Percentiles rank a stretch among this genome's conserved stretches.
Conservation (phyloP, 129 eudicot species). For the Helichrysum umbraculigerum region DNA sequence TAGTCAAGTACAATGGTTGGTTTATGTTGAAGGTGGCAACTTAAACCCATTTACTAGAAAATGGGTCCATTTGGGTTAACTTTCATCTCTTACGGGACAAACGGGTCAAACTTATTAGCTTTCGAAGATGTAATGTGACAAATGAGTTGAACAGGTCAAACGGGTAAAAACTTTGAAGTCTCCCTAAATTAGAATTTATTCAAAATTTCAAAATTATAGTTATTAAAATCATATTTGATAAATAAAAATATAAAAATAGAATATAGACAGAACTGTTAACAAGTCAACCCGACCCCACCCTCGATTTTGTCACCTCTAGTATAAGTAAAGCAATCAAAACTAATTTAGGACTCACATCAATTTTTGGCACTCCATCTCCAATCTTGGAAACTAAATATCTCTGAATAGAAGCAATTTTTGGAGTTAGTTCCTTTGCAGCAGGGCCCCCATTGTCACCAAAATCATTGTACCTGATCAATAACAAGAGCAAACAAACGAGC, state of each 20-base stretch:
- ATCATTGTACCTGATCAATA: constrained; percentile 68
- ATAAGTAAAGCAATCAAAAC: not conserved
- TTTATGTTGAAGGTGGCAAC: not conserved
- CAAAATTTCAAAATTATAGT: not conserved
- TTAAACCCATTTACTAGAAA: not conserved
- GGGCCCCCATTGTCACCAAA: constrained; percentile 89
- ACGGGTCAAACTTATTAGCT: not conserved
- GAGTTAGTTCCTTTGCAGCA: constrained; percentile 68
- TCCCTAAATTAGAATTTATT: not conserved
- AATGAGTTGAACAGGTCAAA: not conserved
- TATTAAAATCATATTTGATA: no score
- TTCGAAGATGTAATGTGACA: not conserved
- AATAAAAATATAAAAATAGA: no score
- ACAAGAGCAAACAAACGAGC: not conserved
- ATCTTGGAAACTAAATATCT: constrained; percentile 42
- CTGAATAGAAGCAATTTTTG: constrained; percentile 52
- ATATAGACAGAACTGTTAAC: no score
- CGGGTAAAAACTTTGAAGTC: not conserved
- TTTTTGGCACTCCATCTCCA: constrained; percentile 39
- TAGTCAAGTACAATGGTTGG: not conserved
- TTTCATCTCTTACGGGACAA: not conserved
- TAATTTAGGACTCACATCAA: constrained; percentile 51
- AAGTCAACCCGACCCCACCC: not conserved
- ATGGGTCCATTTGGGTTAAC: not conserved
- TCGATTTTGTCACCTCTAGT: not conserved